A percentile compares a stretch with the other conserved stretches of the same genome.
These are phyloP conservation scores for Vitis riparia DNA, from an alignment of 164 flowering plant genomes.

Conservation along the genomic window DNA sequence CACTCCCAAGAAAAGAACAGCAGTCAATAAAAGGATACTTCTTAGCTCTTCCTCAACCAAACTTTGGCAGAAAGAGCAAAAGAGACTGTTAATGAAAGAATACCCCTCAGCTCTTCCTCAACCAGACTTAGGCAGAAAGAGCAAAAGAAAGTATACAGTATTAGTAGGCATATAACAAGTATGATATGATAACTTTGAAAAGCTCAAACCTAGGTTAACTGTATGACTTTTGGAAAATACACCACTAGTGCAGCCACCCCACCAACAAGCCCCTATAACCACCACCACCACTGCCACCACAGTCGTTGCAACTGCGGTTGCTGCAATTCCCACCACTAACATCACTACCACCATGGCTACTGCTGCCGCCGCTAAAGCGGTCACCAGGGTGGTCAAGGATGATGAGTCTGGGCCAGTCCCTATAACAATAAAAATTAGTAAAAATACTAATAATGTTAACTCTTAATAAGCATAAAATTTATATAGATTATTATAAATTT, in stretches of 20 bases:
- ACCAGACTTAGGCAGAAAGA: too few relatives aligned
- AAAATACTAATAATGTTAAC: conserved; percentile 15
- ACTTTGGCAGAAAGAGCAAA: too few relatives aligned
- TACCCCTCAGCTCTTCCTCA: too few relatives aligned
- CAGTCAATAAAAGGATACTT: too few relatives aligned
- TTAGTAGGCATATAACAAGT: too few relatives aligned
- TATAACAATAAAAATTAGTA: conserved; percentile 37
- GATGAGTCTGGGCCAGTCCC: conserved; percentile 49
- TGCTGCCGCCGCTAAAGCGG: conserved; percentile 42
- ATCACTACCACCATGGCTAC: conserved; percentile 38
- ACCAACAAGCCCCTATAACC: conserved; percentile 42
- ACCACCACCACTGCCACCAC: conserved; percentile 30
- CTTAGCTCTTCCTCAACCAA: too few relatives aligned
- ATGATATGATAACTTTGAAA: conserved; percentile 7
- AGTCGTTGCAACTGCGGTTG: conserved; percentile 31
- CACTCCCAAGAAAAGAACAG: too few relatives aligned
- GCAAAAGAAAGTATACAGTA: too few relatives aligned
- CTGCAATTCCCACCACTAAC: conserved; percentile 28
- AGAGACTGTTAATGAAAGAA: too few relatives aligned
- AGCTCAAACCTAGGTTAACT: conserved; percentile 46
- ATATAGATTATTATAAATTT: background rate
- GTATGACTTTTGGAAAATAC: conserved; percentile 33
- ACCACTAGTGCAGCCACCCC: conserved; percentile 35
- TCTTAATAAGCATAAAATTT: conserved; percentile 1
- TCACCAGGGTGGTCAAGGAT: conserved; percentile 38